Base-by-base conservation (phyloP, 768 basidiomycete species). In the Strobilomyces confusus region DNA sequence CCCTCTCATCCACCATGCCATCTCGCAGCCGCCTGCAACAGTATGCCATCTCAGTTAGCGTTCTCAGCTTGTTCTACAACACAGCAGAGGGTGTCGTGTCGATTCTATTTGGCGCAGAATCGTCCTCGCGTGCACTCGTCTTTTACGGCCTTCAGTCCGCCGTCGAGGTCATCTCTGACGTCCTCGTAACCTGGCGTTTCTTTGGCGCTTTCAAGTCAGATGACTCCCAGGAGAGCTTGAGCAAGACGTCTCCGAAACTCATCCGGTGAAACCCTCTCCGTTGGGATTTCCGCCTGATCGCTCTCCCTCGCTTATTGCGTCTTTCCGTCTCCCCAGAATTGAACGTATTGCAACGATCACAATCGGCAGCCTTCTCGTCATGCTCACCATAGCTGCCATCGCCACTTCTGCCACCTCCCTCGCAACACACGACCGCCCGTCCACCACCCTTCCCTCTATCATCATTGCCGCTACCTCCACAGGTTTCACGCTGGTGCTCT, bases 61-160 rank as follows among this genome's bases (percentile, higher is more conserved):
- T 78, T 50, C 33, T 69, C 44, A 75, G 74, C 58, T 55, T 78
- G 29, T 41, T 78, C 51, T 64, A 67, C 67, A 74, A 60, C 68
- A 61, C 53, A 57, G 74, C 32, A 49, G 78, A 79, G 51, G 77
- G 77, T 9, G 70, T 66, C 1, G 44, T 79, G 15, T 78, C 77
- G 8, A 67, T 79, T 33, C 63, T 72, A 19, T 75, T 79, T 46
- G 77, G 78, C 1, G 66, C 71, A 48, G 77, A 77, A 30, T 73
- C 76, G 12, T 68, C 70, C 4, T 79, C 77, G 1, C 69, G 64
- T 5, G 70, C 78, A 8, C 71, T 79, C 37, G 64, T 79, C 25
- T 79, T 79, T 63, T 79, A 75, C 44, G 77, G 78, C 1, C 69
- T 79, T 15, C 78, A 79, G 40, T 78, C 77, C 0, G 75, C 60